phyloP scores from a whole-genome alignment of 768 basidiomycete genomes.

The Kwoniella pini region DNA sequence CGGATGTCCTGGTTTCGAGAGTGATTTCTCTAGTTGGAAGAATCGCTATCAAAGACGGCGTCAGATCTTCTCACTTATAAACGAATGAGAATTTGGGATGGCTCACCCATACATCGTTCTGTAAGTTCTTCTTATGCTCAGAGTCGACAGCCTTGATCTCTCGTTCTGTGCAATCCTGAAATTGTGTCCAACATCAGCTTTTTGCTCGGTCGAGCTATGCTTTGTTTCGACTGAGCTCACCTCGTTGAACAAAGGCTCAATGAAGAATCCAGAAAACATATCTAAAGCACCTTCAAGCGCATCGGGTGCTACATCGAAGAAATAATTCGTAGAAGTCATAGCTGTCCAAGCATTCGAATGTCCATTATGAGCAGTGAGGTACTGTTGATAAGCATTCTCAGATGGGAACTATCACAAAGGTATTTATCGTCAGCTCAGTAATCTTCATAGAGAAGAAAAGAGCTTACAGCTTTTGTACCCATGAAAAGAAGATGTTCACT shows the following conservation, averaged over 20 bases:
- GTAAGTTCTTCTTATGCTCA: conserved; percentile 89
- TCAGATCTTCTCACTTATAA: background rate
- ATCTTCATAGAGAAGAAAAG: background rate
- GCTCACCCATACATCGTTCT: conserved; percentile 69
- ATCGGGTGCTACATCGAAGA: conserved; percentile 68
- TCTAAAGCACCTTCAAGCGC: conserved; percentile 54
- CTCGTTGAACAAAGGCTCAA: conserved; percentile 75
- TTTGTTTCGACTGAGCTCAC: conserved; percentile 15
- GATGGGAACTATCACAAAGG: conserved; percentile 51
- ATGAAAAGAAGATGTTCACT: conserved; percentile 94
- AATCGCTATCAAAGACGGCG: conserved; percentile 60
- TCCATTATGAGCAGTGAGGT: conserved; percentile 62
- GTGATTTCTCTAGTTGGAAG: conserved; percentile 87
- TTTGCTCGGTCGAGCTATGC: too few species aligned
- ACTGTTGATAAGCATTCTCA: conserved; percentile 88
- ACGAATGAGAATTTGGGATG: conserved; percentile 47
- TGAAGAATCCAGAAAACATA: conserved; percentile 70
- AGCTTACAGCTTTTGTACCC: conserved; percentile 63
- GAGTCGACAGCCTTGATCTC: conserved; percentile 82
- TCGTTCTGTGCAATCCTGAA: conserved; percentile 53
- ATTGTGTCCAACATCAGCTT: too few species aligned
- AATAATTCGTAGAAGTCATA: conserved; percentile 83
- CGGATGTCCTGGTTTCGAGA: conserved; percentile 73
- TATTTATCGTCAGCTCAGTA: background rate
- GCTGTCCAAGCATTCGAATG: conserved; percentile 89